Evolutionary conservation across 73 alveolate genomes (phyloP), one percentile per base, ranked within the genome.

Genomic region (Urostyla sp.): DNA sequence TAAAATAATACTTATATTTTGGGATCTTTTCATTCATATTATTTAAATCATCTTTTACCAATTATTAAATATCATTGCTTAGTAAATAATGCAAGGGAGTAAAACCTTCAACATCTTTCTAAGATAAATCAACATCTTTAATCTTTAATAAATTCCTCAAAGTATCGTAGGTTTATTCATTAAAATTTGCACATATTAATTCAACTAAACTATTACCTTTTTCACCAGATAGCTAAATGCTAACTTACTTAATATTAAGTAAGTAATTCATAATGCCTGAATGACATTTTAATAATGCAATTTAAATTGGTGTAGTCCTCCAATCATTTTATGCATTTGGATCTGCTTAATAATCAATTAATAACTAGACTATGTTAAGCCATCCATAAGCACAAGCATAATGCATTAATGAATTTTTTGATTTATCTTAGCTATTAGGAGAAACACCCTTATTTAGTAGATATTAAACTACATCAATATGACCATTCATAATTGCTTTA

Each of bases 201-300:
- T 94, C 89, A 45, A 95, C 80, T 51, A 95, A 80, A 21, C 96
- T 85, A 90, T 89, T 95, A 45, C 97, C 99, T 73, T 75, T 48
- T 66, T 94, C 97, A 91, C 91, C 97, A 59, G 89, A 88, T 56
- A 97, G 89, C 76, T 94, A 91, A 3, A 92, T 95, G 89, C 94
- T 97, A 44, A 84, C 73, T 1, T 56, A 43, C 49, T 69, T 69
- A 16, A 69, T 75, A 75, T 57, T 86, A 72, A 77, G 82, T 87
- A 49, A 94, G 77, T 36, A 95, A 75, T 75, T 77, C 75, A 95
- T 97, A 28, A 92, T 80, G 0, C 94, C 96, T 24, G 83, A 88
- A 75, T 96, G 99, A 57, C 91, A 86, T 84, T 95, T 95, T 30
- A 92, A 89, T 92, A 97, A 89, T 7, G 97, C 98, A 2, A 97